These are phyloP conservation scores for Westerdykella sp. DNA, from an alignment of 2,329 filamentous ascomycete genomes.

Conservation along the genomic window DNA sequence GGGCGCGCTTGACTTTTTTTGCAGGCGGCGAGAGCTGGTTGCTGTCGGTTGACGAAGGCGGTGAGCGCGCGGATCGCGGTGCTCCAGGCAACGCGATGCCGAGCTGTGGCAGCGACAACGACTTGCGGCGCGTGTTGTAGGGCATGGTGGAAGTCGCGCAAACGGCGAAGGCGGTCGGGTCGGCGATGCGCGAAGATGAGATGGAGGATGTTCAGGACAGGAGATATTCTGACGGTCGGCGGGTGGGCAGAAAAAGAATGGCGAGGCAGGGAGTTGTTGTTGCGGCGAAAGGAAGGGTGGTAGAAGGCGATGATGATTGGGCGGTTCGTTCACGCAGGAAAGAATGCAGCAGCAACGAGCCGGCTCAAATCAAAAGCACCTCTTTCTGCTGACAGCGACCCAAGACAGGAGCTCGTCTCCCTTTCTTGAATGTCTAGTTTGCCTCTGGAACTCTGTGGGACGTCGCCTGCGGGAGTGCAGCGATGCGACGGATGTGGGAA, in stretches of 20 bases:
- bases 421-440: too few relatives aligned
- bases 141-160: conserved; percentile 55
- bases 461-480: background rate
- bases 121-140: conserved; percentile 96
- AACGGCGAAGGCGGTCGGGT: conserved; percentile 2
- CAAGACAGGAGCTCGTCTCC: too few relatives aligned
- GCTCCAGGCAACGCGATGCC: conserved; percentile 71
- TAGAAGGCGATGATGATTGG: conserved; percentile 28
- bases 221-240: conserved; percentile 23
- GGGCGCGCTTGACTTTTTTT: conserved; percentile 69
- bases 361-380: too few relatives aligned
- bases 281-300: conserved; percentile 18
- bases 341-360: conserved; percentile 12
- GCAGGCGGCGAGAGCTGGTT: conserved; percentile 50
- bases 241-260: conserved; percentile 4
- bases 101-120: conserved; percentile 82
- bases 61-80: conserved; percentile 50
- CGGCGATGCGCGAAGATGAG: conserved; percentile 3
- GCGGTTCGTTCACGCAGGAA: conserved; percentile 20
- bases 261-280: conserved; percentile 23
- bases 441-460: too few relatives aligned
- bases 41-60: conserved; percentile 48
- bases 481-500: conserved; percentile 12
- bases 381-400: too few relatives aligned
- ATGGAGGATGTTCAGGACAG: conserved; percentile 1